A percentile compares a stretch with the other conserved stretches of the same genome.
These are phyloP conservation scores for Immersiporthe knoxdaviesiana DNA, from an alignment of 2,329 filamentous ascomycete species.

Conservation along the genomic window DNA sequence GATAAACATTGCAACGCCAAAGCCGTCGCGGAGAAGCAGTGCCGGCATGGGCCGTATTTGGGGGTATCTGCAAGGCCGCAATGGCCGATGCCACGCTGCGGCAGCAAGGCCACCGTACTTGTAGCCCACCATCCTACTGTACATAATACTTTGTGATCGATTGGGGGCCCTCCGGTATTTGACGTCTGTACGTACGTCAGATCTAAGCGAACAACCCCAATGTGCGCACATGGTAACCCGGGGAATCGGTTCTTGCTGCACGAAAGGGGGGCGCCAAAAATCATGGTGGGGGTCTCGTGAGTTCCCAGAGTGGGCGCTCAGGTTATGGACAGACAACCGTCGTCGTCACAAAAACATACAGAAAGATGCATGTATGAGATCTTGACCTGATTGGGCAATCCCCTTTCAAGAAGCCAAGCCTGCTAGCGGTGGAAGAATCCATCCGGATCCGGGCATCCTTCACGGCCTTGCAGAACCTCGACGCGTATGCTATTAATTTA, in stretches of 20 bases:
- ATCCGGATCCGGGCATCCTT: not conserved
- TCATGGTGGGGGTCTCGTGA: not conserved
- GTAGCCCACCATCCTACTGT: not conserved
- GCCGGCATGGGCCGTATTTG: conserved; percentile 1
- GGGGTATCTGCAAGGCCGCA: not conserved
- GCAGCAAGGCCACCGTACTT: not conserved
- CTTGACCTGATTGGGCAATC: not conserved
- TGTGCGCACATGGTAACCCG: not conserved
- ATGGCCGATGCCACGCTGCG: not conserved
- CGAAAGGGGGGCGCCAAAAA: not conserved
- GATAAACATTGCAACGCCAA: conserved; percentile 10
- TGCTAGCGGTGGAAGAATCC: conserved; percentile 8
- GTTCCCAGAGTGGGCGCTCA: not conserved
- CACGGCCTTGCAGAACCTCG: not conserved
- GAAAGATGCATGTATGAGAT: not conserved
- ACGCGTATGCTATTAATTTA: not conserved
- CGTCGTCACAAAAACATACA: not conserved
- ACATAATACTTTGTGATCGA: no score
- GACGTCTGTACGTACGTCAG: not conserved
- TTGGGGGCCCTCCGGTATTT: not conserved
- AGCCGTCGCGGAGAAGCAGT: conserved; percentile 7
- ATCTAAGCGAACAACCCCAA: not conserved
- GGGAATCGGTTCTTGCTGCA: not conserved
- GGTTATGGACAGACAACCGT: not conserved
- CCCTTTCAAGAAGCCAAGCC: not conserved